These are phyloP conservation scores for Kentomonas sorsogonicus DNA, from an alignment of 208 protist species.

Conservation along the genomic window DNA sequence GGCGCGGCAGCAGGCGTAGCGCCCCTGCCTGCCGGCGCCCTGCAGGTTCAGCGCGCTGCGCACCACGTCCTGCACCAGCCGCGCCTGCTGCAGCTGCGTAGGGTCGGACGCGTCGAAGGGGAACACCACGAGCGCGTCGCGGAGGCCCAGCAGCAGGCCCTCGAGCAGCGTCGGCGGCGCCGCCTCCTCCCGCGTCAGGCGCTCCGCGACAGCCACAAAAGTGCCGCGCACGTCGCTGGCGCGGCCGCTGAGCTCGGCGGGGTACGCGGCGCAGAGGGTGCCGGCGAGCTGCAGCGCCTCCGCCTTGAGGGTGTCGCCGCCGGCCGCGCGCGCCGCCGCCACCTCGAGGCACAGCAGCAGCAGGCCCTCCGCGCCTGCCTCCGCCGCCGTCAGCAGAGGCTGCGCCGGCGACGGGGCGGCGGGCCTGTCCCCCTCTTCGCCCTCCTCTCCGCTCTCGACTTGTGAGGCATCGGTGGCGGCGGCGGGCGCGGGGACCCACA, in stretches of 20 bases:
- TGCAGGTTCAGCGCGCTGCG: slow-evolving; percentile 26
- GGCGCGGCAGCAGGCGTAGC: slow-evolving; percentile 32
- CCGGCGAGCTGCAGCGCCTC: slow-evolving; percentile 23
- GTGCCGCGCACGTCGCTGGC: background rate
- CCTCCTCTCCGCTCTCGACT: slow-evolving; percentile 7
- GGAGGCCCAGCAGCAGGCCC: slow-evolving; percentile 37
- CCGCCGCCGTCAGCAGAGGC: slow-evolving; percentile 11
- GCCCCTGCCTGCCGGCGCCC: background rate
- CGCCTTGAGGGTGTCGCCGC: slow-evolving; percentile 17
- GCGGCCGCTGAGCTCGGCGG: slow-evolving; percentile 2
- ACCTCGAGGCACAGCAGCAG: slow-evolving; percentile 20
- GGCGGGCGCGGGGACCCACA: background rate
- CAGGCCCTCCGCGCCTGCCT: slow-evolving; percentile 13
- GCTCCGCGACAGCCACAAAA: slow-evolving; percentile 18
- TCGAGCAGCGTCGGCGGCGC: slow-evolving; percentile 31
- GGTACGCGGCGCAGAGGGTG: slow-evolving; percentile 4
- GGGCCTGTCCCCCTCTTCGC: background rate
- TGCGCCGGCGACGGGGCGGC: slow-evolving; percentile 12
- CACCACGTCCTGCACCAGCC: slow-evolving; percentile 34
- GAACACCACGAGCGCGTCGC: slow-evolving; percentile 25
- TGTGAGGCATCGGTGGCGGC: no score
- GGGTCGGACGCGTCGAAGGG: slow-evolving; percentile 14
- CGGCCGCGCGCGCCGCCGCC: background rate
- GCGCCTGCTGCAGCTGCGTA: slow-evolving; percentile 6
- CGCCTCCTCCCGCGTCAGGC: slow-evolving; percentile 10